Base-by-base conservation (phyloP, 345 rosid genomes). In the Eucalyptus sideroxylon region DNA sequence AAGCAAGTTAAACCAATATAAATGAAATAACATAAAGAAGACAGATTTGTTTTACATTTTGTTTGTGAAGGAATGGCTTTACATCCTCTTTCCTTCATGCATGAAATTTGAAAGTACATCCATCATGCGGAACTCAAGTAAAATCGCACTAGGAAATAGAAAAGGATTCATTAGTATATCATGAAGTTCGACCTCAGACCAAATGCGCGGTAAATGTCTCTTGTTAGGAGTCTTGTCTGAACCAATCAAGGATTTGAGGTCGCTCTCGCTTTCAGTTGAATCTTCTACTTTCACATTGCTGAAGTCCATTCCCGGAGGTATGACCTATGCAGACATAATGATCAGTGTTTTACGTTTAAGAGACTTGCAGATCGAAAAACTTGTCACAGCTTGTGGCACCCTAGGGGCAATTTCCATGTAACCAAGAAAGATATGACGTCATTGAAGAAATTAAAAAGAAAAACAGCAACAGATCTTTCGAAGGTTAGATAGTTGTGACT, bases 281-380 rank as follows among this genome's bases (percentile, higher is more conserved):
- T 93, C 96, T 89, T 93, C 93, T 89, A 93, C 87, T 77, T 89
- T 90, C 45, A 95, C 96, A 23, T 93, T 90, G 94, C 95, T 95
- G 93, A 95, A 95, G 93, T 95, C 97, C 95, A 95, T 93, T 44
- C 97, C 97, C 19, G 95, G 97, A 45, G 97, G 97, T 90, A 95
- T 94, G 82, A 93, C 96, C 97, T 95, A 90, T 50, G 87, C 59
- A 17, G 86, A 88, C 89, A 91, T 13, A 49, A 60, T 9, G 82
- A 60, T 87, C n/a, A 59, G 47, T 51, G 56, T 50, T 17, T 51
- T 31, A 19, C 87, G 55, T 86, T 34, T 40, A n/a, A 86, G 62
- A 49, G 45, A 51, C 27, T 31, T 17, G 44, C 5, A 27, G 42
- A 49, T 49, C 56, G 37, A 50, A 47, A n/a, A 86, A 86, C 42